phyloP scores from a whole-genome alignment of 768 basidiomycete genomes.

The Tephrocybe rancida region DNA sequence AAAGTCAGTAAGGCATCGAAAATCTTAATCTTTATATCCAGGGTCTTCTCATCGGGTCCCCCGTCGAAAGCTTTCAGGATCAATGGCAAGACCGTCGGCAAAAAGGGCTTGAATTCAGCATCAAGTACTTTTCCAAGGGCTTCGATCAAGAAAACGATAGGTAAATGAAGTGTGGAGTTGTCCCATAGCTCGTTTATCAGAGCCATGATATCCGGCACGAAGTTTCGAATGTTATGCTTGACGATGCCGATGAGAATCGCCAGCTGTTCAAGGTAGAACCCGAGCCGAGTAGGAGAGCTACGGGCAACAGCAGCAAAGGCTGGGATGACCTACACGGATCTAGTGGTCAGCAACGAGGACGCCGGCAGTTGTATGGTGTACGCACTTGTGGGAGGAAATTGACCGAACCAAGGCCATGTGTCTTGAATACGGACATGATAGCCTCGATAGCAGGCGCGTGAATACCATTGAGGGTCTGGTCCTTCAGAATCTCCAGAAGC shows the following conservation, averaged over 20 bases:
- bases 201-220: conserved; percentile 80
- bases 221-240: conserved; percentile 94
- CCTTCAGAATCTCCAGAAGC: conserved; percentile 83
- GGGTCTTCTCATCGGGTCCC: conserved; percentile 70
- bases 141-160: conserved; percentile 90
- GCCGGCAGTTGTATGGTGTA: neutral
- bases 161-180: conserved; percentile 77
- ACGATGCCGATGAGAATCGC: conserved; percentile 94
- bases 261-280: conserved; percentile 92
- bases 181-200: conserved; percentile 93
- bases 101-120: conserved; percentile 95
- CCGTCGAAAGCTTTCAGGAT: conserved; percentile 89
- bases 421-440: conserved; percentile 98
- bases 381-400: conserved; percentile 88
- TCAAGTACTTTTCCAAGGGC: conserved; percentile 90
- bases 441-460: conserved; percentile 96
- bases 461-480: conserved; percentile 80
- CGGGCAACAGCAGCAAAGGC: conserved; percentile 89
- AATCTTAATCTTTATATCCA: conserved; percentile 81
- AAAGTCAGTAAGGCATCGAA: conserved; percentile 95
- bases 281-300: conserved; percentile 76
- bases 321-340: conserved; percentile 78
- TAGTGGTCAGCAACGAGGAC: neutral
- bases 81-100: conserved; percentile 86
- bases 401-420: conserved; percentile 93